Evolutionary conservation across 2,329 filamentous ascomycete species (phyloP).

Genomic region (Fusarium sp.): DNA sequence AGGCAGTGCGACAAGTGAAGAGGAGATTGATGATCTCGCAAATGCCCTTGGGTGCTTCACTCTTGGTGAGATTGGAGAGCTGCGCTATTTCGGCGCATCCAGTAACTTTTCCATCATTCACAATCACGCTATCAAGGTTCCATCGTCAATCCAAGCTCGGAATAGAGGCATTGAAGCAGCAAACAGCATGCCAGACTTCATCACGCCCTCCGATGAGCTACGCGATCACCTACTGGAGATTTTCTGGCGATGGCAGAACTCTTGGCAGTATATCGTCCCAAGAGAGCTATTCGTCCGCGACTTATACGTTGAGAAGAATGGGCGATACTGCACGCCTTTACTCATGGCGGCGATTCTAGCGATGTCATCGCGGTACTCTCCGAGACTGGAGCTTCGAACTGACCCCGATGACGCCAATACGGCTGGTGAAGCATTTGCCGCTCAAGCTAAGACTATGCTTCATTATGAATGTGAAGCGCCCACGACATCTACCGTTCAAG

Average conservation of each 20-base stretch:
- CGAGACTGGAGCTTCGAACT: neutral
- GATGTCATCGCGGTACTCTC: neutral
- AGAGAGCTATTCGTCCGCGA: slow-evolving; percentile 2
- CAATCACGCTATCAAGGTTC: slow-evolving; percentile 3
- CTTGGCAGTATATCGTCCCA: slow-evolving; percentile 3
- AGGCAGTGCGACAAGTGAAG: neutral
- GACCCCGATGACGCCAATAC: slow-evolving; percentile 6
- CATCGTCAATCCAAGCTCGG: neutral
- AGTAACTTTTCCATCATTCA: slow-evolving; percentile 12
- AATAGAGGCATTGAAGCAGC: neutral
- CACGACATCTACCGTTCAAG: neutral
- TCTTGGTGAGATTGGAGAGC: slow-evolving; percentile 1
- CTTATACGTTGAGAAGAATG: neutral
- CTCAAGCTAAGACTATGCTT: neutral
- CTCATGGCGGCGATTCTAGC: neutral
- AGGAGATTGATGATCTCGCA: neutral
- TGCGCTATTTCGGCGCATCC: slow-evolving; percentile 5
- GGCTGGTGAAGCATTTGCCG: neutral
- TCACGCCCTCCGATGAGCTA: neutral
- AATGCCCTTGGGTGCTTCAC: slow-evolving; percentile 1
- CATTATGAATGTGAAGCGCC: neutral
- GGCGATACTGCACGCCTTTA: neutral
- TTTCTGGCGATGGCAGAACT: slow-evolving; percentile 8
- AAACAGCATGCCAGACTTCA: neutral
- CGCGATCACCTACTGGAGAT: neutral